A percentile compares a stretch with the other conserved stretches of the same genome.
phyloP scores from a whole-genome alignment of 768 basidiomycete genomes.

The Terana coerulea region DNA sequence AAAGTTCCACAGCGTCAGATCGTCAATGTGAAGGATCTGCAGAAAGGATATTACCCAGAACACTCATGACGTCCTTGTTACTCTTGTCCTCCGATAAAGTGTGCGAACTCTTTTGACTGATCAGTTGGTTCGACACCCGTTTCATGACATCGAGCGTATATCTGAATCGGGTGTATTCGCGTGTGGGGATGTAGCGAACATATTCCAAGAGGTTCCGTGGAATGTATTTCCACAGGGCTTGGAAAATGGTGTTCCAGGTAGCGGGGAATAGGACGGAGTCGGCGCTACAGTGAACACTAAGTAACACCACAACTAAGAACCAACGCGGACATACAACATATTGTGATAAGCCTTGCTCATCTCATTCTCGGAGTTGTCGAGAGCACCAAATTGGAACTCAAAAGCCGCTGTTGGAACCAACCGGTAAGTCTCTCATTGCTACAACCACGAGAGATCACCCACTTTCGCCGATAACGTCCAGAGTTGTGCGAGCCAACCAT shows the following conservation, averaged over 20 bases:
- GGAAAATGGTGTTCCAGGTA: constrained; percentile 23
- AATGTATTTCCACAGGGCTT: constrained; percentile 25
- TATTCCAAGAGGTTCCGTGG: constrained; percentile 23
- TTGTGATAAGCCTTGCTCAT: constrained; percentile 2
- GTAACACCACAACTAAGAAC: too few species aligned
- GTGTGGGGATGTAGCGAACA: constrained; percentile 27
- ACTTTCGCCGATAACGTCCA: constrained; percentile 39
- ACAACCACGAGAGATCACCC: too few species aligned
- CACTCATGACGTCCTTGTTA: constrained; percentile 51
- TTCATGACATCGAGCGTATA: constrained; percentile 23
- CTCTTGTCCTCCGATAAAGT: constrained; percentile 40
- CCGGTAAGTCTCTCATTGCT: too few species aligned
- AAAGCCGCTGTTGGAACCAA: neutral
- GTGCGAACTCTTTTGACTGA: constrained; percentile 38
- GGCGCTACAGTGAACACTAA: constrained; percentile 18
- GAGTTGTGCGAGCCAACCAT: constrained; percentile 37
- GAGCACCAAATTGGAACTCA: constrained; percentile 35
- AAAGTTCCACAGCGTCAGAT: neutral
- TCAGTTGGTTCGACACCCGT: constrained; percentile 42
- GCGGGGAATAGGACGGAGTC: constrained; percentile 25
- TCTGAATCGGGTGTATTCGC: constrained; percentile 28
- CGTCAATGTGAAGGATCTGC: too few species aligned
- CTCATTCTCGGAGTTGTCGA: neutral
- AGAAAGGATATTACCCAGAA: constrained; percentile 54
- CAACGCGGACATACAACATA: constrained; percentile 21